phyloP scores from a whole-genome alignment of 1,284 basidiomycete species.

The Tylopilus sp. region DNA sequence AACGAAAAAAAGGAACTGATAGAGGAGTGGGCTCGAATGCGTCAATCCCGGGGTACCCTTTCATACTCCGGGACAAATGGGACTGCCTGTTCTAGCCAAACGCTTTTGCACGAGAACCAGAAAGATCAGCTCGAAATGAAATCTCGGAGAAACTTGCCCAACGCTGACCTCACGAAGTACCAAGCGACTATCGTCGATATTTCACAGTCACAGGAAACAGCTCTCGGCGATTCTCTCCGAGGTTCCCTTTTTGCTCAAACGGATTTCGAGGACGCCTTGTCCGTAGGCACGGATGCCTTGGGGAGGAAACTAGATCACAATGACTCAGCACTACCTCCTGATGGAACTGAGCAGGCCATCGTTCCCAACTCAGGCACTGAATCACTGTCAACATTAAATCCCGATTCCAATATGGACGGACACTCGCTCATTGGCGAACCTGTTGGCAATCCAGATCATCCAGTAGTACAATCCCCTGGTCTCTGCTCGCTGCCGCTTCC shows the following conservation, averaged over 20 bases:
- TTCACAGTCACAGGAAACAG: constrained; percentile 6
- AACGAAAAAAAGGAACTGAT: constrained; percentile 22
- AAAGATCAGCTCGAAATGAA: constrained; percentile 1
- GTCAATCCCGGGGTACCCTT: constrained; percentile 26
- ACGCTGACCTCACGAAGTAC: neutral
- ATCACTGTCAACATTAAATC: neutral
- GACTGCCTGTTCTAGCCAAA: neutral
- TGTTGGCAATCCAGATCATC: neutral
- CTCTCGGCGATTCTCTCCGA: neutral
- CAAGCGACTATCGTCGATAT: neutral
- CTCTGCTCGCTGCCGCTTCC: neutral
- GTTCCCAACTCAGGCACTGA: neutral
- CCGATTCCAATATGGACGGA: neutral
- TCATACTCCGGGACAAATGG: constrained; percentile 10
- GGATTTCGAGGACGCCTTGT: constrained; percentile 1
- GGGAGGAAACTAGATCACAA: neutral
- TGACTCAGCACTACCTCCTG: neutral
- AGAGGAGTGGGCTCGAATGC: constrained; percentile 31
- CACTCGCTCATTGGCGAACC: neutral
- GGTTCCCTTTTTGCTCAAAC: neutral
- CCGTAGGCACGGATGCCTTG: neutral
- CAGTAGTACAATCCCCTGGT: neutral
- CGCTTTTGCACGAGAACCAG: neutral
- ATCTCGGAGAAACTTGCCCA: neutral
- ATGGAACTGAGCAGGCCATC: constrained; percentile 1